A percentile compares a stretch with the other conserved stretches of the same genome.
Conservation (phyloP, 441 rosid species). For the Mallotus japonicus region DNA sequence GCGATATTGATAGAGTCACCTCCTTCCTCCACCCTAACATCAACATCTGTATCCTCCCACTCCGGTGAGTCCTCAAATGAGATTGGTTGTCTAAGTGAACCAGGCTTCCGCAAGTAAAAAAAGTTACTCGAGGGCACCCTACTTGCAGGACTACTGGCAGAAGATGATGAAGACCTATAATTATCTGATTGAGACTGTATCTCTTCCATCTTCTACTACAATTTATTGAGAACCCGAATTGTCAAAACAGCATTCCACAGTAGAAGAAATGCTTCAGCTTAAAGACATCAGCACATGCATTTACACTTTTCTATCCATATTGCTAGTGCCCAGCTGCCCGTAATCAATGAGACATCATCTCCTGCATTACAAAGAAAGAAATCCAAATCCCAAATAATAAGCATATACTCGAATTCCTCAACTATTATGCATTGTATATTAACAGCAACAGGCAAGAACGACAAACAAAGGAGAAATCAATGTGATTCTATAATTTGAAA, state of each 20-base stretch:
- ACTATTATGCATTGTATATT: neutral
- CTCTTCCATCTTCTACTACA: conserved; percentile 71
- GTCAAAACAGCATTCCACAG: conserved; percentile 14
- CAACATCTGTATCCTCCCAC: conserved; percentile 93
- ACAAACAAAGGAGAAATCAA: conserved; percentile 7
- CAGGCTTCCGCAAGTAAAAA: conserved; percentile 92
- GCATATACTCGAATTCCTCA: neutral
- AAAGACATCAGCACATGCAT: conserved; percentile 2
- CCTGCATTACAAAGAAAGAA: neutral
- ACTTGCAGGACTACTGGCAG: conserved; percentile 96
- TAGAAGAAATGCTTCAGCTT: conserved; percentile 15
- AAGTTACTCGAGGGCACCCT: conserved; percentile 96
- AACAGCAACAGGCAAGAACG: neutral
- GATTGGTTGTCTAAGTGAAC: conserved; percentile 87
- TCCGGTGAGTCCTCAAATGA: conserved; percentile 99
- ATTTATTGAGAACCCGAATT: conserved; percentile 23
- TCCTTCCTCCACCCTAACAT: conserved; percentile 74
- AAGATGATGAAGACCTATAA: conserved; percentile 94
- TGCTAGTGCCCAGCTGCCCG: neutral
- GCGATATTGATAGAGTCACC: conserved; percentile 78
- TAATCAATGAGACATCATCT: neutral
- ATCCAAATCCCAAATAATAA: neutral
- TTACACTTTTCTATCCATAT: neutral
- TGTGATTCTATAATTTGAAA: neutral
- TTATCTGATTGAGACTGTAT: conserved; percentile 95